Base-by-base conservation (phyloP, 2,329 filamentous ascomycete species). In the Paraphoma chrysanthemicola region DNA sequence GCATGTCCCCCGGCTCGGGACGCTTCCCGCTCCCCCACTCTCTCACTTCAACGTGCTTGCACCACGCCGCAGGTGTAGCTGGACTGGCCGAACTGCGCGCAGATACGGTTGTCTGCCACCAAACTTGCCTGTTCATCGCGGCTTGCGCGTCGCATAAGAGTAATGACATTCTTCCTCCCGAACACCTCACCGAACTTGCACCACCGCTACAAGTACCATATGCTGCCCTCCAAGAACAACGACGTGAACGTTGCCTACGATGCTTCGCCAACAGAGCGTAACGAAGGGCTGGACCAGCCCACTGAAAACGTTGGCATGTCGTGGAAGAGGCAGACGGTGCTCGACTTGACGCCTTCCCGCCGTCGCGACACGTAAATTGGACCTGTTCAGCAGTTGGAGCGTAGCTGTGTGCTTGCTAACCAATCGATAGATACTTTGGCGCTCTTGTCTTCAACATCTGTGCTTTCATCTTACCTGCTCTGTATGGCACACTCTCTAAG, bases 401-500 rank as follows among this genome's bases (percentile, higher is more conserved):
- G 23, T 23, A 23, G 3, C 23, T 23, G 5, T 23, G 23, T 23
- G 1, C 33, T 45, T 28, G 36, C 53, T 53, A 4, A 45, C 14
- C 7, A 1, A 18, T 12, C 1, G 2, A 54, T 42, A 72, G 69
- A 29, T 90, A 88, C 66, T 57, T 67, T 0, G 87, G 86, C 0
- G 84, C 86, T 0, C 76, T 91, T 0, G 51, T 84, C 12, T 88
- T 90, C 78, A 91, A 91, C 65, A 53, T 87, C 9, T 79, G 72
- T 45, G 80, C 88, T 1, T 90, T 91, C 70, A 70, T 86, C 1
- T 81, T 91, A 0, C 89, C 88, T 0, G 88, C 88, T 0, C 77
- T 92, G 0, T 91, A 91, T 66, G 74, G 76, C 33, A 92, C 89
- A 0, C 81, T 92, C 0, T 84, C 84, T 47, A 91, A 91, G 67